Evolutionary conservation across 805 yeast species (phyloP).

Genomic region (Tetrapisispora arboricola): DNA sequence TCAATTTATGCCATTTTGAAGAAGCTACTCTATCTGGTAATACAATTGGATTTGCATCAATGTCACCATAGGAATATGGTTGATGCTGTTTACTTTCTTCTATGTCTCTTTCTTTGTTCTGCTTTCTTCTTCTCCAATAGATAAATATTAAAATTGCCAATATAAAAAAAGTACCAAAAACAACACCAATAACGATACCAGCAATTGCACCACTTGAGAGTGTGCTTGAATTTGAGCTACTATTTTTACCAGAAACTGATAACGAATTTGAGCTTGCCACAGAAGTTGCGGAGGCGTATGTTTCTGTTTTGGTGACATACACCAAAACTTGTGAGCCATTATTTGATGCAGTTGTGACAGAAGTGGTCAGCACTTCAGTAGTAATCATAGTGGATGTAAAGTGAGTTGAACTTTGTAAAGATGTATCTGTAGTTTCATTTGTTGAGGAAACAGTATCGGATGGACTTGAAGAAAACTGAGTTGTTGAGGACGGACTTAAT

Average conservation of each 20-base stretch:
- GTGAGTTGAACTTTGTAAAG: neutral
- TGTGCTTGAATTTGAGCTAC: constrained; percentile 1
- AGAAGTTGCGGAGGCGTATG: constrained; percentile 13
- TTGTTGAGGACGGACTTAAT: neutral
- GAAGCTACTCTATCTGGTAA: constrained; percentile 12
- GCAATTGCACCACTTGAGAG: constrained; percentile 44
- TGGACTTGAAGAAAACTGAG: constrained; percentile 1
- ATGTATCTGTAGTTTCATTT: neutral
- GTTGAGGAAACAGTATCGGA: neutral
- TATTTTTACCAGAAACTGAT: constrained; percentile 2
- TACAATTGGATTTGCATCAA: constrained; percentile 20
- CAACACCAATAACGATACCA: constrained; percentile 48
- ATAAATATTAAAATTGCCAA: constrained; percentile 34
- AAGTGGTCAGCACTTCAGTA: constrained; percentile 17
- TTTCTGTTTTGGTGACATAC: constrained; percentile 21
- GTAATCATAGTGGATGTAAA: constrained; percentile 16
- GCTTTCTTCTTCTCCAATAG: constrained; percentile 32
- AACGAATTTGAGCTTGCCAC: neutral
- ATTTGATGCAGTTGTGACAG: constrained; percentile 17
- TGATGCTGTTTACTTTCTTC: constrained; percentile 32
- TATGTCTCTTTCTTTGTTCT: constrained; percentile 31
- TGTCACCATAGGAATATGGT: constrained; percentile 29
- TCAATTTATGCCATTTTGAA: constrained; percentile 8
- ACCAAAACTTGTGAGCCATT: constrained; percentile 12
- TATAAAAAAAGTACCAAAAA: constrained; percentile 33